phyloP scores from a whole-genome alignment of 495 filamentous ascomycete genomes.

The Penicillium alfredii region DNA sequence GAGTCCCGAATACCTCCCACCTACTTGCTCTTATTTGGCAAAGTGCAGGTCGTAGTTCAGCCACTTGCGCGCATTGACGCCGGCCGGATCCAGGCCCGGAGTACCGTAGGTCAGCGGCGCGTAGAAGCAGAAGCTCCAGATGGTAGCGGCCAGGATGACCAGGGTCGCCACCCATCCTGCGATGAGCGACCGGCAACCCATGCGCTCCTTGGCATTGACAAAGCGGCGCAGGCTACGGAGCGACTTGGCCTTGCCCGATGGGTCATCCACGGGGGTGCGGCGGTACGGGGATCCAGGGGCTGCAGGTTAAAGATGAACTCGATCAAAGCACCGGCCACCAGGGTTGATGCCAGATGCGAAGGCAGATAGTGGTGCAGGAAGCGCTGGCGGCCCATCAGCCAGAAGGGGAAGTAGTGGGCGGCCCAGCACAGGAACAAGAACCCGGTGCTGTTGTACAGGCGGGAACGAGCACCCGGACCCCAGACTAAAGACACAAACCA shows the following conservation, averaged over 20 bases:
- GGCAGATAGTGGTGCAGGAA: slow-evolving; percentile 77
- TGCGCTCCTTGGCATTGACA: slow-evolving; percentile 68
- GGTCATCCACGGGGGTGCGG: slow-evolving; percentile 44
- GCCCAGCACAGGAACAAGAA: slow-evolving; percentile 93
- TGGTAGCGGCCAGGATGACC: slow-evolving; percentile 61
- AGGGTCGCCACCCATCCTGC: slow-evolving; percentile 70
- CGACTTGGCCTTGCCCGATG: slow-evolving; percentile 36
- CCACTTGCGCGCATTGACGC: slow-evolving; percentile 87
- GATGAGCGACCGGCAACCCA: slow-evolving; percentile 71
- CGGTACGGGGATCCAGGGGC: slow-evolving; percentile 46
- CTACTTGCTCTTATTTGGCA: slow-evolving; percentile 64
- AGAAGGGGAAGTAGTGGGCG: slow-evolving; percentile 70
- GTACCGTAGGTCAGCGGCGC: slow-evolving; percentile 91
- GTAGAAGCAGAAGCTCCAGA: slow-evolving; percentile 87
- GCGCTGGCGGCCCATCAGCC: slow-evolving; percentile 69
- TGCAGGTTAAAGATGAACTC: slow-evolving; percentile 96
- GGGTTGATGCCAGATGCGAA: slow-evolving; percentile 83
- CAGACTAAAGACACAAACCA: slow-evolving; percentile 26
- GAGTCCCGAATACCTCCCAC: no score
- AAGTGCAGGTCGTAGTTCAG: slow-evolving; percentile 96
- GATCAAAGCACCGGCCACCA: slow-evolving; percentile 91
- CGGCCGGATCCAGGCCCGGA: slow-evolving; percentile 76
- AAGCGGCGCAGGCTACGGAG: slow-evolving; percentile 35
- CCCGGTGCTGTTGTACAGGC: slow-evolving; percentile 94
- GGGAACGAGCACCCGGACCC: slow-evolving; percentile 74